Evolutionary conservation across 2,329 filamentous ascomycete genomes (phyloP), one percentile per base, ranked within the genome.

Genomic region (Apiospora arundinis): DNA sequence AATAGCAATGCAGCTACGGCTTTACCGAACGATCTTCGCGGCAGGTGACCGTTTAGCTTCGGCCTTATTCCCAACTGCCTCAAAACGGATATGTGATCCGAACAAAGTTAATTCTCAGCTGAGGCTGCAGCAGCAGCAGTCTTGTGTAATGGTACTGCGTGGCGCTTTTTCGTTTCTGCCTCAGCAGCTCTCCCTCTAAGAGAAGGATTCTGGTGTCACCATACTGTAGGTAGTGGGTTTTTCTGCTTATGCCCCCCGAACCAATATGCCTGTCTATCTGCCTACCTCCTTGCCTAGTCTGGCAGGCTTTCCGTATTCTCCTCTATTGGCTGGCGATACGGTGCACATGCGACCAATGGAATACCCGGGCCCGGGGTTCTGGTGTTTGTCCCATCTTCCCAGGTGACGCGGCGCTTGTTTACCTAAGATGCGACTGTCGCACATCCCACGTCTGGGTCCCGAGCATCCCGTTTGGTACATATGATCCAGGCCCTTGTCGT

Each of bases 241-340:
- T 37, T 60, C 7, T 21, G 52, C 25, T 60, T 60, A 60, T 37
- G 14, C 28, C 49, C 28, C 49, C 52, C 48, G 14, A 32, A 56
- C 7, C 52, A 56, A 56, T 56, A 32, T 16, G 52, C 52, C 16
- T 32, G 18, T 8, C 7, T 25, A 49, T 8, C 7, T 25, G 25
- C 46, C 21, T 21, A 48, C 48, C 8, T 49, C 32, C 32, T 42
- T 42, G 32, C 25, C 25, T 25, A 56, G 49, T 7, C 52, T 56
- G 52, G 52, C 14, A 32, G 2, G 11, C 28, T 4, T 32, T 60
- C 28, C 4, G 14, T 21, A 18, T 21, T 18, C 32, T 1, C 40
- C 32, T 1, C 40, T 14, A 63, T 63, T 63, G 56, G 32, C 32
- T 63, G 56, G 32, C 32, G 56, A 63, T 63, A 63, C 56, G 56